Evolutionary conservation across 2,329 filamentous ascomycete genomes (phyloP).

Genomic region (Penicillium sumatraense): DNA sequence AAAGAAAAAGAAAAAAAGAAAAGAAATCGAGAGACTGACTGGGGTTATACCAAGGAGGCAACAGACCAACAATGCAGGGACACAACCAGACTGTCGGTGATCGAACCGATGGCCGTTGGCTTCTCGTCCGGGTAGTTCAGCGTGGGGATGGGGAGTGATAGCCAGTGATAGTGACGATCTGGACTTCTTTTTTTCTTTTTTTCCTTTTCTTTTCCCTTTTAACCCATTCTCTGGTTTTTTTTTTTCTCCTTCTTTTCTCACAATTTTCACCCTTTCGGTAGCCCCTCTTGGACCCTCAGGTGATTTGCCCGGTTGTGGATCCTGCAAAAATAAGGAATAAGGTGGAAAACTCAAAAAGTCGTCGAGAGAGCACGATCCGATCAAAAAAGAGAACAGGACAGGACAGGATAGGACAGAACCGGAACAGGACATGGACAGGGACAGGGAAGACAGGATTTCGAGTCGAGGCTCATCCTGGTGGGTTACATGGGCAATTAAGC

Average conservation of each 20-base stretch:
- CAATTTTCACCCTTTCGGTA: too few relatives aligned
- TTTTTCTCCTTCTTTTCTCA: too few relatives aligned
- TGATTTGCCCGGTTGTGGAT: slow-evolving; percentile 5
- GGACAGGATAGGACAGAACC: too few relatives aligned
- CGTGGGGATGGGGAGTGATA: background rate
- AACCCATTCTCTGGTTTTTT: too few relatives aligned
- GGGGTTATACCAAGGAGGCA: background rate
- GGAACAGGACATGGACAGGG: too few relatives aligned
- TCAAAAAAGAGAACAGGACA: too few relatives aligned
- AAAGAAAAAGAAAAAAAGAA: background rate
- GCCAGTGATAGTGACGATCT: background rate
- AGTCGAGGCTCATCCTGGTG: slow-evolving; percentile 1
- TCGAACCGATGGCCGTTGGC: slow-evolving; percentile 3
- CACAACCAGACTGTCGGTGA: slow-evolving; percentile 8
- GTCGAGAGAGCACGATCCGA: background rate
- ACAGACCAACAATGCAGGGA: slow-evolving; percentile 7
- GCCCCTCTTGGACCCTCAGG: background rate
- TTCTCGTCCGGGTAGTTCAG: slow-evolving; percentile 2
- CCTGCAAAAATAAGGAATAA: slow-evolving; percentile 4
- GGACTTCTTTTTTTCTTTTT: background rate
- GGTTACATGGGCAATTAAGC: slow-evolving; percentile 5
- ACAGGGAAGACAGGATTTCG: background rate
- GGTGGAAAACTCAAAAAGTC: slow-evolving; percentile 7
- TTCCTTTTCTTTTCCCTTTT: too few relatives aligned
- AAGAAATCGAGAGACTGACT: background rate